Percentiles rank a stretch among this genome's conserved stretches.
Conservation (phyloP, 2,329 filamentous ascomycete species). For the Fusarium papillatum region DNA sequence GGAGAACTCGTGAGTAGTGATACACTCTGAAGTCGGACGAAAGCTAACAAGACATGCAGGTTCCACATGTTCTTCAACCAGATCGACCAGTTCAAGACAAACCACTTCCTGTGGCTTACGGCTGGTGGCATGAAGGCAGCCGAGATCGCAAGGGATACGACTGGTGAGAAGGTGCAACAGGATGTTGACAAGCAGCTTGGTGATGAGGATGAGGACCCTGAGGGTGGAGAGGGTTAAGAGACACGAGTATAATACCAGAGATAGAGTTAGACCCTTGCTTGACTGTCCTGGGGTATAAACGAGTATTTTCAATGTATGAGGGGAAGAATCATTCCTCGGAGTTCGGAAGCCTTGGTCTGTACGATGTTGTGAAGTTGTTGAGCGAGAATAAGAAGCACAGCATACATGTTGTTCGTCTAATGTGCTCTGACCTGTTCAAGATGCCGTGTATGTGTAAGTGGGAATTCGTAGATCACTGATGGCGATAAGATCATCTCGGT, state of each 20-base stretch:
- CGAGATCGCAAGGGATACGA: constrained; percentile 51
- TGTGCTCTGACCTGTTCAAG: background rate
- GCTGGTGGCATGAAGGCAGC: constrained; percentile 76
- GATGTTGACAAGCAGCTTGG: constrained; percentile 62
- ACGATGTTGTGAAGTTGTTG: background rate
- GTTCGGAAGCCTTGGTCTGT: background rate
- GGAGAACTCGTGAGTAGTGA: constrained; percentile 80
- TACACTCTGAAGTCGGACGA: background rate
- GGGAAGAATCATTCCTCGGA: background rate
- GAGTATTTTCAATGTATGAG: background rate
- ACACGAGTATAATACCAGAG: constrained; percentile 7
- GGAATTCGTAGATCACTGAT: background rate
- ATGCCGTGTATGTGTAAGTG: constrained; percentile 20
- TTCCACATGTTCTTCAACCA: constrained; percentile 86
- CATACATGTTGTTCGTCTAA: background rate
- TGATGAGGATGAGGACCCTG: constrained; percentile 66
- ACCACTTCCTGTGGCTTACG: constrained; percentile 82
- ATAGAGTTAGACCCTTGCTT: constrained; percentile 12
- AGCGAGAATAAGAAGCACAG: background rate
- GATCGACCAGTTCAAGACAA: constrained; percentile 79
- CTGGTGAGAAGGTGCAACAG: constrained; percentile 54
- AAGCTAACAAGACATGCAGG: constrained; percentile 54
- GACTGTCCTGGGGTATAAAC: background rate
- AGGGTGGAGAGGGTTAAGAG: constrained; percentile 58
- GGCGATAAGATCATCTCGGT: background rate